These are phyloP conservation scores for Saccharomycopsis guyanensis DNA, from an alignment of 805 yeast genomes.

Conservation along the genomic window DNA sequence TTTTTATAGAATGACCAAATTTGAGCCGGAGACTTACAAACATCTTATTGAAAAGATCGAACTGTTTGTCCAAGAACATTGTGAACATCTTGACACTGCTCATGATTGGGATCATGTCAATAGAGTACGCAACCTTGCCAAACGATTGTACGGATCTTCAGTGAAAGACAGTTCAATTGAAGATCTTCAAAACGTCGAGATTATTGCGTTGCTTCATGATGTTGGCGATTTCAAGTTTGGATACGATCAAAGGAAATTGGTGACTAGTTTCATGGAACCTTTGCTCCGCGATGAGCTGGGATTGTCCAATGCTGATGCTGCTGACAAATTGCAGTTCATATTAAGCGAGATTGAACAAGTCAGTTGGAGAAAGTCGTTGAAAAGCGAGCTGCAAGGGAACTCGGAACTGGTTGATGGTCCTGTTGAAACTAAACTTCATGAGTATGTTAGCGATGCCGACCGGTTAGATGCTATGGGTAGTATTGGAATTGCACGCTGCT, in stretches of 20 bases:
- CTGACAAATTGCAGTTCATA: conserved; percentile 2
- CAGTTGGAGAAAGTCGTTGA: conserved; percentile 16
- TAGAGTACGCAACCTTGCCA: conserved; percentile 11
- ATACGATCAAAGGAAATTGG: conserved; percentile 9
- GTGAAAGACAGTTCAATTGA: background rate
- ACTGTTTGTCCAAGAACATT: conserved; percentile 9
- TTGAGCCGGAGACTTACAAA: background rate
- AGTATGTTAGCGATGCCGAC: conserved; percentile 35
- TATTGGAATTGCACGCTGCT: conserved; percentile 29
- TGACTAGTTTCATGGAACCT: conserved; percentile 4
- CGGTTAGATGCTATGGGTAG: conserved; percentile 32
- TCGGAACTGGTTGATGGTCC: background rate
- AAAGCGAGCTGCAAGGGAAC: background rate
- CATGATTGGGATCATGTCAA: conserved; percentile 20
- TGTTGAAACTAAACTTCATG: background rate
- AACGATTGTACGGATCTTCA: background rate
- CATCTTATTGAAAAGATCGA: background rate
- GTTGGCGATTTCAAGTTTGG: conserved; percentile 19
- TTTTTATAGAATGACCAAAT: background rate
- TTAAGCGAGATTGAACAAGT: background rate
- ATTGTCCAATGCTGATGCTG: background rate
- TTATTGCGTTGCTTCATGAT: conserved; percentile 15
- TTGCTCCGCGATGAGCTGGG: conserved; percentile 2
- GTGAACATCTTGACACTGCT: conserved; percentile 13
- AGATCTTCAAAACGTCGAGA: conserved; percentile 6